These are phyloP conservation scores for Rheum nobile DNA, from an alignment of 148 eudicot species.

Conservation along the genomic window DNA sequence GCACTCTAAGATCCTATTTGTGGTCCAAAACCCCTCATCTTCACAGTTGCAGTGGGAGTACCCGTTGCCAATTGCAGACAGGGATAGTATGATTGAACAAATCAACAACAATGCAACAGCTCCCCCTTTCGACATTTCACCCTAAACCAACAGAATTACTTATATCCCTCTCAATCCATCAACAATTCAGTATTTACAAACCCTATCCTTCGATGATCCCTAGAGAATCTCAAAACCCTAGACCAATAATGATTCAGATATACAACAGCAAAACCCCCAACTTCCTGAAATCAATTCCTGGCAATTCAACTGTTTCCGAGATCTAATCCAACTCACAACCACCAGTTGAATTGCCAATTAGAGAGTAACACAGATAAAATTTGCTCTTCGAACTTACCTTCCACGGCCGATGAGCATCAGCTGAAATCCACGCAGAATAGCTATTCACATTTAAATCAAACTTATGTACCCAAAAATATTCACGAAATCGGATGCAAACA, in stretches of 20 bases:
- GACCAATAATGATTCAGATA: not conserved
- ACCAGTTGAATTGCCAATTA: constrained; percentile 2
- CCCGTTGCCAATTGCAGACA: constrained; percentile 16
- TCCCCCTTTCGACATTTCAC: constrained; percentile 5
- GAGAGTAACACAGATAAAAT: not conserved
- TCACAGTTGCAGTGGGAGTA: constrained; percentile 38
- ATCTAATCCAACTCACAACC: not conserved
- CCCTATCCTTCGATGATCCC: not conserved
- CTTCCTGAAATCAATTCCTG: not conserved
- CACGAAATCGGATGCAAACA: not conserved
- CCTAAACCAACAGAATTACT: not conserved
- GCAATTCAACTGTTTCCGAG: constrained; percentile 2
- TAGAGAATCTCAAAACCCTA: not conserved
- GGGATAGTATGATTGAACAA: constrained; percentile 18
- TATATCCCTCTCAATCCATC: constrained; percentile 4
- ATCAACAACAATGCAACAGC: constrained; percentile 19
- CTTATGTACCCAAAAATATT: not conserved
- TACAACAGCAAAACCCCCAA: not conserved
- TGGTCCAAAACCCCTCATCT: constrained; percentile 41
- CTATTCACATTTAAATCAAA: constrained; percentile 4
- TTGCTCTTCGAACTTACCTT: not conserved
- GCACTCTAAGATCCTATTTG: constrained; percentile 28
- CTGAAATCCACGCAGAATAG: not conserved
- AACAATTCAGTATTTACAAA: constrained; percentile 1
- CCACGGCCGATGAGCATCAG: not conserved